Base-by-base conservation (phyloP, 345 rosid genomes). In the Durio zibethinus region DNA sequence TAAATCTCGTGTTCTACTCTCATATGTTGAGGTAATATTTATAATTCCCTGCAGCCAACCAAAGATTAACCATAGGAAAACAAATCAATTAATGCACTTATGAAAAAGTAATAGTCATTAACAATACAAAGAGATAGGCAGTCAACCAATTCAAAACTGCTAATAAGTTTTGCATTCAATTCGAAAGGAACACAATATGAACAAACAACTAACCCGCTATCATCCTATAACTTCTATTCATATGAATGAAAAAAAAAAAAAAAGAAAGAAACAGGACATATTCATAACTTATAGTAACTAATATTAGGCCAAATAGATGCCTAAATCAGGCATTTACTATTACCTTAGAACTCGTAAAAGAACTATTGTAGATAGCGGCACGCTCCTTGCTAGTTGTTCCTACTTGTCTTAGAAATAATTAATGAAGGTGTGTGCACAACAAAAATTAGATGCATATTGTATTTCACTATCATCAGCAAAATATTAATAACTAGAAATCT, bases 1-100 rank as follows among this genome's bases (percentile, higher is more conserved):
- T 72, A 92, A 78, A 76, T 81, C 93, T 74, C 74, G 85, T 27
- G 92, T 92, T 81, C 90, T 86, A 79, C 91, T 96, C 68, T 96
- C 90, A 82, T 86, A 93, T 67, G 93, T 93, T 23, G 94, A 90
- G 27, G 97, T 83, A 62, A 96, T 83, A 84, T 93, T 93, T 79
- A 93, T 36, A 2, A 76, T 74, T 45, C 98, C 98, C 98, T 93
- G 88, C 83, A 81, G 47, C 43, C 56, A 80, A 54, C 21, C 23
- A 59, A 75, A 75, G 31, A 69, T 45, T 23, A 63, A 78, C 47
- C 73, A 64, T 71, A n/a, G 31, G 38, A 27, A 36, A 38, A 45
- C 40, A 74, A 59, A 42, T 27, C 21, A 43, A 74, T 38, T 14
- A 74, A 2, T 10, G 20, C 4, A 20, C 4, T 20, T 31, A 31